Base-by-base conservation (phyloP, 1,139 yeast species). In the Blastobotrys proliferans region DNA sequence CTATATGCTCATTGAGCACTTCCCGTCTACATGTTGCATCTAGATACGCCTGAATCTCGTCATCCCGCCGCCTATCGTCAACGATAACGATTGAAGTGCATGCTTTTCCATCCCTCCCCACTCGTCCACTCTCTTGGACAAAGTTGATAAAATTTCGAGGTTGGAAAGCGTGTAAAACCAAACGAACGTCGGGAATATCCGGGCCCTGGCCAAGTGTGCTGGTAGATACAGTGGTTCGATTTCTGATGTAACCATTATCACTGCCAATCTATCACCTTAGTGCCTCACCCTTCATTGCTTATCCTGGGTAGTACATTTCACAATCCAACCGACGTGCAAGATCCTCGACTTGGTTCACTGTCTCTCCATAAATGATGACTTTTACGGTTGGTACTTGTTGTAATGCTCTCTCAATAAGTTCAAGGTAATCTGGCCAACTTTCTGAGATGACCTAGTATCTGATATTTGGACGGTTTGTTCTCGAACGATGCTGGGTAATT, bases 111-210 rank as follows among this genome's bases (percentile, higher is more conserved):
- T 33, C 36, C 10, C 36, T n/a, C 16, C 36, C 36, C 10, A 16
- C 36, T 20, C 36, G 25, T 5, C 36, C 36, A 20, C 17, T 19
- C 16, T 33, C 26, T 21, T 33, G 36, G 10, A 10, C 36, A 21
- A 19, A 33, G 14, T 33, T 26, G 5, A 33, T n/a, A 6, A 33
- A 5, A 14, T 21, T 21, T 18, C 25, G n/a, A 6, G 25, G 26
- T 17, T 5, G 9, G n/a, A 13, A 25, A 21, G 14, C 13, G 14
- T 33, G 36, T 6, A 33, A 8, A 33, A 33, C 14, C 6, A 19
- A 9, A 6, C 36, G 36, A 33, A 33, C 26, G 21, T 33, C 36
- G 11, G 36, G 36, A 11, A 33, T 21, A 33, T 33, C 36, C 18
- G 21, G 6, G 14, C 36, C 36, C 18, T 19, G 36, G 6, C 36